Evolutionary conservation across 2,329 filamentous ascomycete species (phyloP).

Genomic region (Chaetomium strumarium): DNA sequence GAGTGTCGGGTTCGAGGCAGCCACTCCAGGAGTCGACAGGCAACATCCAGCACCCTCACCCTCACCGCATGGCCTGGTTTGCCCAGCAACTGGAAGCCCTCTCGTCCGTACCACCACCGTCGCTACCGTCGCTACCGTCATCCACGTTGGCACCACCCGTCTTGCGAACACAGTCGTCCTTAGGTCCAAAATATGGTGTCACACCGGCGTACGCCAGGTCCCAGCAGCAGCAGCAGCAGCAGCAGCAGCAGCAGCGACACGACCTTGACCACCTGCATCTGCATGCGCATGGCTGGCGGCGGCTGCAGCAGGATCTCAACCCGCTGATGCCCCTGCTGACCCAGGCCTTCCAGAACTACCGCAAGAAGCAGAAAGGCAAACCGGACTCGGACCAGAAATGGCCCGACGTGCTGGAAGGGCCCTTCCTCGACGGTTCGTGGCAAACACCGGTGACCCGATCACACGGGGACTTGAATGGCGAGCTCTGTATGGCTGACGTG

Average conservation of each 20-base stretch:
- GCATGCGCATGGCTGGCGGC: slow-evolving; percentile 26
- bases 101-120: slow-evolving; percentile 34
- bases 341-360: slow-evolving; percentile 59
- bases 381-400: slow-evolving; percentile 56
- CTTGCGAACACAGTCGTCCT: slow-evolving; percentile 46
- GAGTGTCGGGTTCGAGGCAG: slow-evolving; percentile 30
- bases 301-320: slow-evolving; percentile 41
- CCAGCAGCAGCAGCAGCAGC: slow-evolving; percentile 12
- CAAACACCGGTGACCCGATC: too few species aligned
- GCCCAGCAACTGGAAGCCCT: slow-evolving; percentile 38
- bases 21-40: slow-evolving; percentile 49
- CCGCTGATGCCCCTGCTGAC: slow-evolving; percentile 51
- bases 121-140: slow-evolving; percentile 36
- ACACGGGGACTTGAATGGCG: neutral
- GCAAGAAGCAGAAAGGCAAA: slow-evolving; percentile 57
- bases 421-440: slow-evolving; percentile 56
- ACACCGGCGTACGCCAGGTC: slow-evolving; percentile 23
- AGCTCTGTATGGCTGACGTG: slow-evolving; percentile 12
- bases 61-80: slow-evolving; percentile 24
- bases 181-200: slow-evolving; percentile 42
- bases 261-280: slow-evolving; percentile 12
- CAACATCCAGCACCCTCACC: slow-evolving; percentile 41
- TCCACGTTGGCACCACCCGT: slow-evolving; percentile 39
- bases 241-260: slow-evolving; percentile 23
- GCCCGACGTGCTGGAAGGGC: slow-evolving; percentile 58